Conservation (phyloP, 371 early-diverging fungal species). For the Saksenaea vasiformis region DNA sequence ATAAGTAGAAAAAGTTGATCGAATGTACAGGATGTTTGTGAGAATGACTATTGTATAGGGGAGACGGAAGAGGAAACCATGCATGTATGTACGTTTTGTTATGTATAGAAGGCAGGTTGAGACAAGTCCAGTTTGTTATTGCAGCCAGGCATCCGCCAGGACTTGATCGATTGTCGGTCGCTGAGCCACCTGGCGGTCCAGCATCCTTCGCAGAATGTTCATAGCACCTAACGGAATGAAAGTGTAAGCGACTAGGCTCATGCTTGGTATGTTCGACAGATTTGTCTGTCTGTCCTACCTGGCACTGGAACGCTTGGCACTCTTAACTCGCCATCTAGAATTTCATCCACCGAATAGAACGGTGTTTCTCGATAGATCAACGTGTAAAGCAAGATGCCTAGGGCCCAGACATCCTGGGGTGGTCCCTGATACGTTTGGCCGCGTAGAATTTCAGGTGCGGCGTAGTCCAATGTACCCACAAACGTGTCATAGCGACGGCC, state of each 20-base stretch:
- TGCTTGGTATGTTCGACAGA: neutral
- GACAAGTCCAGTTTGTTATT: constrained; percentile 3
- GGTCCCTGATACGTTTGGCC: constrained; percentile 74
- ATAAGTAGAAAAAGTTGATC: neutral
- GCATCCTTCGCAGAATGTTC: constrained; percentile 57
- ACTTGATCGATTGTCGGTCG: constrained; percentile 59
- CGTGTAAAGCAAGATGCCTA: constrained; percentile 82
- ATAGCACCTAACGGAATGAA: constrained; percentile 41
- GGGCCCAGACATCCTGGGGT: constrained; percentile 85
- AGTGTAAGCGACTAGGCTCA: neutral
- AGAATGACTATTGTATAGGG: neutral
- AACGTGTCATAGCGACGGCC: constrained; percentile 70
- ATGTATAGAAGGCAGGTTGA: constrained; percentile 4
- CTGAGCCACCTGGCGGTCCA: constrained; percentile 53
- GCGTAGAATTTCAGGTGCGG: constrained; percentile 70
- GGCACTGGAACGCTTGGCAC: constrained; percentile 66
- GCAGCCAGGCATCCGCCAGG: constrained; percentile 59
- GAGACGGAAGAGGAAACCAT: neutral
- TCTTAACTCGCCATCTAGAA: constrained; percentile 65
- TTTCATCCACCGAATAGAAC: constrained; percentile 79
- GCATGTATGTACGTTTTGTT: constrained; percentile 2
- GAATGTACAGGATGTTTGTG: constrained; percentile 2
- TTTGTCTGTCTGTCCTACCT: constrained; percentile 46
- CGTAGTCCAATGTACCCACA: constrained; percentile 76
- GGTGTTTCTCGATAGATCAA: constrained; percentile 81